phyloP scores from a whole-genome alignment of 2,329 filamentous ascomycete genomes.

The Aspergillus ruber region DNA sequence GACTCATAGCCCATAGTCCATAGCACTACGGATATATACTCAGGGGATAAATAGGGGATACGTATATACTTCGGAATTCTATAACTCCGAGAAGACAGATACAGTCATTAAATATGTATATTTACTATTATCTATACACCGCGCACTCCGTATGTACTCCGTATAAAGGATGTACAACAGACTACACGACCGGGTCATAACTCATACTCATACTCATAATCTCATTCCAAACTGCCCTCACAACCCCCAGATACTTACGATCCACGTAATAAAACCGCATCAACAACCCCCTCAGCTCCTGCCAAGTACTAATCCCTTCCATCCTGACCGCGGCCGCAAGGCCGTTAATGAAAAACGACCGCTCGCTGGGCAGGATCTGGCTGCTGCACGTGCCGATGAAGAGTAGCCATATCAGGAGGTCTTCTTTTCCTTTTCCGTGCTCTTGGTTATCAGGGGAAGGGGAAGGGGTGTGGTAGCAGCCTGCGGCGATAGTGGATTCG shows the following conservation, averaged over 20 bases:
- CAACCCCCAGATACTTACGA: conserved; percentile 23
- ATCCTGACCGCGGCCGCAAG: conserved; percentile 21
- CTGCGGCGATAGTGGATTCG: conserved; percentile 25
- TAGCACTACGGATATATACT: too few species aligned
- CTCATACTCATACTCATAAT: conserved; percentile 13
- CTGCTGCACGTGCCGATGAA: conserved; percentile 31
- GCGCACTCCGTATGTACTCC: background rate
- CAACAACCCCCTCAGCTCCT: conserved; percentile 26
- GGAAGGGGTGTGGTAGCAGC: conserved; percentile 25
- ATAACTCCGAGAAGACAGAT: too few species aligned
- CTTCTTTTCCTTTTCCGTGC: conserved; percentile 2
- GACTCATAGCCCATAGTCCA: too few species aligned
- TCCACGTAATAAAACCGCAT: conserved; percentile 32
- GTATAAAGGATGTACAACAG: background rate
- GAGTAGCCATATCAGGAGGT: conserved; percentile 32
- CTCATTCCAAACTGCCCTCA: conserved; percentile 29
- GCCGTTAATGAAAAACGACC: conserved; percentile 27
- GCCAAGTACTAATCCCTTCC: conserved; percentile 26
- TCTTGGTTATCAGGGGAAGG: too few species aligned
- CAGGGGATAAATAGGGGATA: too few species aligned
- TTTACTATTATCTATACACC: background rate
- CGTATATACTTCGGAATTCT: too few species aligned
- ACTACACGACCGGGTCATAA: conserved; percentile 5
- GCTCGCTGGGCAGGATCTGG: conserved; percentile 16
- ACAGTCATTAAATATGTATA: too few species aligned